A percentile compares a stretch with the other conserved stretches of the same genome.
Evolutionary conservation across 1,139 yeast species (phyloP).

Genomic region (Meyerozyma athensensis): DNA sequence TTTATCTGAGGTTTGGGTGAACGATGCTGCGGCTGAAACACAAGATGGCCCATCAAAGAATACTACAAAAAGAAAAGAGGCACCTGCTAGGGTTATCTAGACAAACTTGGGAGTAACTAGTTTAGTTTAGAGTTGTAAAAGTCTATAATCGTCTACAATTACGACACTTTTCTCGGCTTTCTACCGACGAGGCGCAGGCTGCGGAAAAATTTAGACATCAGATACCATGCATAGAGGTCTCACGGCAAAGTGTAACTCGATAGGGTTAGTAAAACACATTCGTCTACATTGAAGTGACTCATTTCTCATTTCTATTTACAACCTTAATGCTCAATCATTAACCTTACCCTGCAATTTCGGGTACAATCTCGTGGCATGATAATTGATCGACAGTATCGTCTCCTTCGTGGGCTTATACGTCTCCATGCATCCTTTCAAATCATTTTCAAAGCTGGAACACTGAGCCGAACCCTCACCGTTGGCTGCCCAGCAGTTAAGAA

Average conservation of each 20-base stretch:
- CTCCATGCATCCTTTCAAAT: slow-evolving; percentile 45
- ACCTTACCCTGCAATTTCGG: slow-evolving; percentile 74
- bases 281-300: too few species aligned
- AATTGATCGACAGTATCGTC: slow-evolving; percentile 54
- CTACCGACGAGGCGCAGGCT: background rate
- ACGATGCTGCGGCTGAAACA: too few species aligned
- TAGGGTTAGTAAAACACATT: too few species aligned
- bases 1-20: too few species aligned
- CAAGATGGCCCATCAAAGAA: too few species aligned
- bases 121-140: too few species aligned
- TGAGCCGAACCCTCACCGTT: slow-evolving; percentile 76
- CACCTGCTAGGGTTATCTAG: too few species aligned
- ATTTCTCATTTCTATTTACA: slow-evolving; percentile 1
- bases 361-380: slow-evolving; percentile 78
- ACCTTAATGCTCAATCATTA: slow-evolving; percentile 60
- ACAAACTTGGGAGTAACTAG: too few species aligned
- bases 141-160: background rate
- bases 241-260: too few species aligned
- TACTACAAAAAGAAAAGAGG: too few species aligned
- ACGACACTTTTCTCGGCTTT: background rate
- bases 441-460: slow-evolving; percentile 60
- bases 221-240: too few species aligned
- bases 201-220: too few species aligned
- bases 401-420: slow-evolving; percentile 46
- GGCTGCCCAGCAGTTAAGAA: slow-evolving; percentile 94